Percentiles rank a stretch among this genome's conserved stretches.
Evolutionary conservation across 805 yeast genomes (phyloP).

Genomic region (Ogataea chonburiensis): DNA sequence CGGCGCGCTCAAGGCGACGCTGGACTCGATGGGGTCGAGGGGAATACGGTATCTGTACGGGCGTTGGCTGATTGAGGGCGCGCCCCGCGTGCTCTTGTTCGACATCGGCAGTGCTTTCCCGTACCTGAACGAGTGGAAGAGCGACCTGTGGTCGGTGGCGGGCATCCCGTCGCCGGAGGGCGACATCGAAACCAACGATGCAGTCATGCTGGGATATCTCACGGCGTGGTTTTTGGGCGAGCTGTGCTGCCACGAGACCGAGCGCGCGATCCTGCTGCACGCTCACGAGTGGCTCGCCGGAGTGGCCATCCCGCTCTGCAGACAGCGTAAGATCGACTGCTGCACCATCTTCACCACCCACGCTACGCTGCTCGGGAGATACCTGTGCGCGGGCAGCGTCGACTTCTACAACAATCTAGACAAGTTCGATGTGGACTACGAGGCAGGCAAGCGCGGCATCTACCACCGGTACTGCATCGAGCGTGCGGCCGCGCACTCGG

Average conservation of each 20-base stretch:
- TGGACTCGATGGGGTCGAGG: constrained; percentile 76
- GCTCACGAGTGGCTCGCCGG: constrained; percentile 99
- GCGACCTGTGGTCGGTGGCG: constrained; percentile 86
- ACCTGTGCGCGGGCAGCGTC: constrained; percentile 93
- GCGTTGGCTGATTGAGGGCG: constrained; percentile 96
- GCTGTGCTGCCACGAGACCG: constrained; percentile 76
- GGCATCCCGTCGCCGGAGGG: constrained; percentile 93
- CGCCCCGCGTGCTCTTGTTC: constrained; percentile 88
- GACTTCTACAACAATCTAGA: constrained; percentile 93
- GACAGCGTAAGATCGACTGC: constrained; percentile 88
- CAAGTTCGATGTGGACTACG: constrained; percentile 90
- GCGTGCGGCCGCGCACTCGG: constrained; percentile 92
- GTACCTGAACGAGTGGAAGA: constrained; percentile 86
- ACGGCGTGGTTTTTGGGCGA: constrained; percentile 98
- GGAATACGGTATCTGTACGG: constrained; percentile 87
- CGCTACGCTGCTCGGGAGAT: constrained; percentile 93
- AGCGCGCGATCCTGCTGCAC: constrained; percentile 88
- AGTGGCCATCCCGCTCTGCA: constrained; percentile 87
- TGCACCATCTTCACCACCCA: constrained; percentile 97
- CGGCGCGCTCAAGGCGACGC: constrained; percentile 52
- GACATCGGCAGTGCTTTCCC: constrained; percentile 74
- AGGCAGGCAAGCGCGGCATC: constrained; percentile 96
- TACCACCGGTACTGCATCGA: constrained; percentile 97
- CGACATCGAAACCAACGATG: constrained; percentile 88
- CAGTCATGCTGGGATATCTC: constrained; percentile 85